Evolutionary conservation across 805 yeast genomes (phyloP).

Genomic region (Ogataea polymorpha): DNA sequence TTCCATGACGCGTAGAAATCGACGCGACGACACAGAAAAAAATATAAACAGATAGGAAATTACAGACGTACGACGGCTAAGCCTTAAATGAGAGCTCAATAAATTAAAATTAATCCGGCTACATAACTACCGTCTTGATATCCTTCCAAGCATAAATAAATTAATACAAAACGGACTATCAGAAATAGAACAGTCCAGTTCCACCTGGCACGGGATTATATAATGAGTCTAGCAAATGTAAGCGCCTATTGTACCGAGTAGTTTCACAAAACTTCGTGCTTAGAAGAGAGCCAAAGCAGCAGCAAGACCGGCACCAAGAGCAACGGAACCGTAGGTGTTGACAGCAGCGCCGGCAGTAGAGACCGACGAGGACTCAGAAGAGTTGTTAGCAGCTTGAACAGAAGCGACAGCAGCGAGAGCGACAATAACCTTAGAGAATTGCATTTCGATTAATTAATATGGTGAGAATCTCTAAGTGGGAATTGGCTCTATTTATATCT

Average conservation of each 20-base stretch:
- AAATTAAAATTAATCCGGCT: constrained; percentile 7
- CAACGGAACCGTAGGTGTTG: constrained; percentile 60
- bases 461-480: constrained; percentile 3
- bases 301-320: constrained; percentile 80
- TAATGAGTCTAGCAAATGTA: constrained; percentile 7
- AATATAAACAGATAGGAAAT: neutral
- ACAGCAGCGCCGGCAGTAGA: constrained; percentile 41
- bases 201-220: constrained; percentile 8
- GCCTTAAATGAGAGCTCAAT: too few relatives aligned
- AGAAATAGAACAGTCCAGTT: constrained; percentile 7
- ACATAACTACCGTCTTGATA: neutral
- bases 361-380: constrained; percentile 39
- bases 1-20: constrained; percentile 5
- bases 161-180: constrained; percentile 16
- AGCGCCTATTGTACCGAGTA: constrained; percentile 7
- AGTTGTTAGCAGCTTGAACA: constrained; percentile 59
- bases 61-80: too few relatives aligned
- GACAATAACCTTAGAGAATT: constrained; percentile 65
- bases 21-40: constrained; percentile 5
- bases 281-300: constrained; percentile 61
- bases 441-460: constrained; percentile 43
- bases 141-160: constrained; percentile 16
- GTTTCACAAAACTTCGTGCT: constrained; percentile 13
- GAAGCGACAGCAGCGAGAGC: constrained; percentile 70
- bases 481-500: constrained; percentile 10